Base-by-base conservation (phyloP, 805 yeast species). In the Nakazawaea wickerhamii region DNA sequence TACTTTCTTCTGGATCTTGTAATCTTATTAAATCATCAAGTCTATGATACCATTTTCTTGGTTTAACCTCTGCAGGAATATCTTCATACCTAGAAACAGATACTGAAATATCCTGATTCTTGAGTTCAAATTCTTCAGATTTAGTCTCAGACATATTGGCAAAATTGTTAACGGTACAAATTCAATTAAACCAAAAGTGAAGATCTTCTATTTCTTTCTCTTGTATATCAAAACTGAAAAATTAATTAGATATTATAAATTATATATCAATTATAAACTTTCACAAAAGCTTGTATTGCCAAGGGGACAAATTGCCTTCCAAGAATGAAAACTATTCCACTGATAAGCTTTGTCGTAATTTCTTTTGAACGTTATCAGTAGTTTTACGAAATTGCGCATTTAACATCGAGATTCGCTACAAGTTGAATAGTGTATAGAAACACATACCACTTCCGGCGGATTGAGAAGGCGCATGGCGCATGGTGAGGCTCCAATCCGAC, bases 1-100 rank as follows among this genome's bases (percentile, higher is more conserved):
- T 5, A 14, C 26, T 33, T 13, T 40, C 39, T 11, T 33, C 43
- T 9, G 22, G 23, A 28, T 40, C 39, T 40, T 40, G 43, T 13
- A 40, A 20, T 8, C 18, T 19, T 7, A 40, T 25, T 7, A 34
- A 19, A 15, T 28, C 21, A 21, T 40, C 43, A 15, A 40, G 13
- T 27, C 18, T 28, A n/a, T 27, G 31, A 15, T 30, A 38, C 32
- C 32, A 28, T 6, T 7, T 27, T 30, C 10, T 21, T 14, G 40
- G 40, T 27, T 30, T 30, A n/a, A 14, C 30, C 4, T n/a, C 14
- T 6, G 19, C 10, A n/a, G 19, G 9, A 6, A 23, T 13, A 9
- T 17, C 28, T 14, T 22, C 30, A 14, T 28, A 28, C 15, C 14
- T n/a, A 10, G 31, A 28, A 13, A 28, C 31, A 11, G 14, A 28